A percentile compares a stretch with the other conserved stretches of the same genome.
phyloP scores from a whole-genome alignment of 495 filamentous ascomycete species.

The Lasiosphaeria miniovina region DNA sequence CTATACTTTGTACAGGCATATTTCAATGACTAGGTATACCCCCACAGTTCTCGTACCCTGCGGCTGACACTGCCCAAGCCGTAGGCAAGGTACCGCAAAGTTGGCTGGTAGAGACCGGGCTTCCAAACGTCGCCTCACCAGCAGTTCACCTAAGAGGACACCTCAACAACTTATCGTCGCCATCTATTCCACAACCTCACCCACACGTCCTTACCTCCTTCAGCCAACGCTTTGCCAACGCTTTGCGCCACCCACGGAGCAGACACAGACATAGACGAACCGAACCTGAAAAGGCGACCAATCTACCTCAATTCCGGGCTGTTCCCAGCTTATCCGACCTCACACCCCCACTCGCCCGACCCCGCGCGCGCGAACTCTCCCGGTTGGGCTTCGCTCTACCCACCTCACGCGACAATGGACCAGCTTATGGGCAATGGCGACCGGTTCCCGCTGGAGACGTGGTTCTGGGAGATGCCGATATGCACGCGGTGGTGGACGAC shows the following conservation, averaged over 20 bases:
- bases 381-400: background rate
- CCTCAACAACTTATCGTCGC: slow-evolving; percentile 10
- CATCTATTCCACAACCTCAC: background rate
- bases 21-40: too few species aligned
- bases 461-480: slow-evolving; percentile 97
- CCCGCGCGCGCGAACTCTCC: too few species aligned
- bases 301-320: too few species aligned
- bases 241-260: too few species aligned
- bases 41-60: too few species aligned
- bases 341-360: background rate
- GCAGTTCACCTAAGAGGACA: slow-evolving; percentile 14
- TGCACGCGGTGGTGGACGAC: slow-evolving; percentile 96
- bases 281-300: too few species aligned
- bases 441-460: slow-evolving; percentile 86
- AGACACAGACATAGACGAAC: too few species aligned
- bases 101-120: too few species aligned
- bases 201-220: background rate
- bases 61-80: too few species aligned
- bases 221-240: too few species aligned
- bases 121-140: background rate
- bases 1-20: too few species aligned
- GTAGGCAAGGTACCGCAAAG: too few species aligned
- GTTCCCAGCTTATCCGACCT: background rate
- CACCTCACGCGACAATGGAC: slow-evolving; percentile 51
- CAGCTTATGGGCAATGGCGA: slow-evolving; percentile 63